Percentiles rank a stretch among this genome's conserved stretches.
These are phyloP conservation scores for Ceratobasidium sp. DNA, from an alignment of 1,284 basidiomycete species.

Conservation along the genomic window DNA sequence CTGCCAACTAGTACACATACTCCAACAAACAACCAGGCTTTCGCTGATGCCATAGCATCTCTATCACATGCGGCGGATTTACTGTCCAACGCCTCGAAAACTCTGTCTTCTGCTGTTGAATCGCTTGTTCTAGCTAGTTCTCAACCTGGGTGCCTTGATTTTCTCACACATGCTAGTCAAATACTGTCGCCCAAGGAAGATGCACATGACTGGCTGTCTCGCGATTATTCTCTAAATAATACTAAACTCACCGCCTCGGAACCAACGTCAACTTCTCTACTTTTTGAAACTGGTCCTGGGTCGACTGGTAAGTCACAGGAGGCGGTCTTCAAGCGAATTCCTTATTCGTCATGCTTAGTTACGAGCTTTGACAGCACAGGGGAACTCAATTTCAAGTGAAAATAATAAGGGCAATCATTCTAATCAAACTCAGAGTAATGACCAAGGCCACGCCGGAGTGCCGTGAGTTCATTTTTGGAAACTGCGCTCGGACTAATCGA, in stretches of 20 bases:
- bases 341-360: neutral
- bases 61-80: neutral
- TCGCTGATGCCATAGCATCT: neutral
- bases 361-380: neutral
- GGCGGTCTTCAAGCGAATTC: neutral
- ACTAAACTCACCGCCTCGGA: too few relatives aligned
- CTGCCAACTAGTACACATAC: too few relatives aligned
- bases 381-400: too few relatives aligned
- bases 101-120: neutral
- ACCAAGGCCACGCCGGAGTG: too few relatives aligned
- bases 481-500: too few relatives aligned
- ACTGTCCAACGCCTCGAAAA: slow-evolving; percentile 4
- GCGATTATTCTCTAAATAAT: neutral
- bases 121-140: neutral
- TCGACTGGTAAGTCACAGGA: neutral
- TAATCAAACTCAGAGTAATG: too few relatives aligned
- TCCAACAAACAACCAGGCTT: neutral
- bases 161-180: neutral
- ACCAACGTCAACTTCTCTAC: neutral
- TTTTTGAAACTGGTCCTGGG: neutral
- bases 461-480: too few relatives aligned
- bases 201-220: neutral
- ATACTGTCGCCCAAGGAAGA: neutral
- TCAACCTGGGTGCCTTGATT: neutral
- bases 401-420: too few relatives aligned